Conservation (phyloP, 129 eudicot species). For the Tagetes patula region DNA sequence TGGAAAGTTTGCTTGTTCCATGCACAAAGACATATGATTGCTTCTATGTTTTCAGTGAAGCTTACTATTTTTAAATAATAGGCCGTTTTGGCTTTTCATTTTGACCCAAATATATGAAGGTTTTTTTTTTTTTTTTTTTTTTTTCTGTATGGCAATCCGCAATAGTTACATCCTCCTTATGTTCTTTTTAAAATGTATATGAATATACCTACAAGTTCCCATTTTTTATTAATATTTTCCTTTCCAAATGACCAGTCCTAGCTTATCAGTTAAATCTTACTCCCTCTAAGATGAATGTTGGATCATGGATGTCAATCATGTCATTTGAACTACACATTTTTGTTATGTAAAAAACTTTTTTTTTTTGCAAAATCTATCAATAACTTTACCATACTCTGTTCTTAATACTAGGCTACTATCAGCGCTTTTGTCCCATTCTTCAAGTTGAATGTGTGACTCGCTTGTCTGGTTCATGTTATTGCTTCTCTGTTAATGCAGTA, state of each 20-base stretch:
- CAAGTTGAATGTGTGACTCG: background rate
- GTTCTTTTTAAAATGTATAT: constrained; percentile 8
- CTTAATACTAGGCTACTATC: background rate
- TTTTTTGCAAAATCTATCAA: background rate
- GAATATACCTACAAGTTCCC: background rate
- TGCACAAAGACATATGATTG: background rate
- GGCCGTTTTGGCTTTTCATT: constrained; percentile 2
- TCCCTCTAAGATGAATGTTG: background rate
- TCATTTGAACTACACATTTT: constrained; percentile 6
- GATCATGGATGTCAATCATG: background rate
- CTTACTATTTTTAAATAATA: background rate
- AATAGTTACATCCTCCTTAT: constrained; percentile 11
- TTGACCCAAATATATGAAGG: background rate
- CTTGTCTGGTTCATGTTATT: constrained; percentile 17
- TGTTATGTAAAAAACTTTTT: background rate
- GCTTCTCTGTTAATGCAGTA: constrained; percentile 8
- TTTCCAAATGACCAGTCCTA: background rate
- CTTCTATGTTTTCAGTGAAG: background rate
- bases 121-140: background rate
- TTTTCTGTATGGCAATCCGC: background rate
- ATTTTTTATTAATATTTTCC: background rate
- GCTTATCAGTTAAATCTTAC: background rate
- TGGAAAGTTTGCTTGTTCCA: background rate
- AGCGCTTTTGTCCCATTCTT: background rate
- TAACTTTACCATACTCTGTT: constrained; percentile 9